These are phyloP conservation scores for Priceomyces carsonii DNA, from an alignment of 805 yeast species.

Conservation along the genomic window DNA sequence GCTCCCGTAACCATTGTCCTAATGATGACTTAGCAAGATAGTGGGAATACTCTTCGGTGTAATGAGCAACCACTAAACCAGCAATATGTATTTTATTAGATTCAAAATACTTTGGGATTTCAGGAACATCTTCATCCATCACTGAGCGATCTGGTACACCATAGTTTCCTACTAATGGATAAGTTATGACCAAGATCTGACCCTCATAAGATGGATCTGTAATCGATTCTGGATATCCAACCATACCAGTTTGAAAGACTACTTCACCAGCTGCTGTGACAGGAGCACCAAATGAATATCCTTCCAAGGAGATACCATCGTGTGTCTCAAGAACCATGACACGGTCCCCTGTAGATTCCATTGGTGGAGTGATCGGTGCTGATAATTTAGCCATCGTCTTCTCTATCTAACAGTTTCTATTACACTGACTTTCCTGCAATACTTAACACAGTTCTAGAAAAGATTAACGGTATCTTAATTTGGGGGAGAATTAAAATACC, in stretches of 20 bases:
- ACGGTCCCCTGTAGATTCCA: slow-evolving; percentile 79
- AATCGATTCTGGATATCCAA: slow-evolving; percentile 96
- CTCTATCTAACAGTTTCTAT: slow-evolving; percentile 2
- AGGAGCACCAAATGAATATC: slow-evolving; percentile 96
- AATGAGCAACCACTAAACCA: slow-evolving; percentile 94
- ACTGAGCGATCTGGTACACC: slow-evolving; percentile 92
- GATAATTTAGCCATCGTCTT: slow-evolving; percentile 41
- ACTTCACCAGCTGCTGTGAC: slow-evolving; percentile 91
- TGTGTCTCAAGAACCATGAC: slow-evolving; percentile 86
- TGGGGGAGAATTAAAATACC: slow-evolving; percentile 2
- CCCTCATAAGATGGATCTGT: slow-evolving; percentile 99
- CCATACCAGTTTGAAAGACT: slow-evolving; percentile 99
- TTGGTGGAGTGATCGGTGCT: slow-evolving; percentile 87
- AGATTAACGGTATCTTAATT: slow-evolving; percentile 2
- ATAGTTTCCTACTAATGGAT: slow-evolving; percentile 96
- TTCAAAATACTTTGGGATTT: slow-evolving; percentile 90
- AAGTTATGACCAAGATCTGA: slow-evolving; percentile 94
- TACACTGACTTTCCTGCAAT: neutral
- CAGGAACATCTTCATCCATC: slow-evolving; percentile 64
- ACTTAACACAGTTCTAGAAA: slow-evolving; percentile 1
- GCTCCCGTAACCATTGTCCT: slow-evolving; percentile 89
- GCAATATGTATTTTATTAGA: slow-evolving; percentile 91
- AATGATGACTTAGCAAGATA: slow-evolving; percentile 89
- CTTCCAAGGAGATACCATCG: slow-evolving; percentile 84
- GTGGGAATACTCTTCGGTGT: slow-evolving; percentile 95